phyloP scores from a whole-genome alignment of 75 land plant genomes.

The Cunninghamia lanceolata region DNA sequence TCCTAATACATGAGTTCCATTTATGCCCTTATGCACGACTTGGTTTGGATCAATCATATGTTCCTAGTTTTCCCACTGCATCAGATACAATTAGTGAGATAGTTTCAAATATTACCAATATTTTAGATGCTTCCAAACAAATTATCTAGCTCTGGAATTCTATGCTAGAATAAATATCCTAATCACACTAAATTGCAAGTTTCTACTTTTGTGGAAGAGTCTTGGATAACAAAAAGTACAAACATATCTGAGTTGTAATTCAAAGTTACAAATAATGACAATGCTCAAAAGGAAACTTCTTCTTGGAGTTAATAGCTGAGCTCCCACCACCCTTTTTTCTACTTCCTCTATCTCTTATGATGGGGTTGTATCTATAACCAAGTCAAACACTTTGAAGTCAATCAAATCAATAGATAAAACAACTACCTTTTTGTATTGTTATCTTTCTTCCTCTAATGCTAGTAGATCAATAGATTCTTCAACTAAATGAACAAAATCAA shows the following conservation, averaged over 20 bases:
- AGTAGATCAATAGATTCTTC: too few relatives aligned
- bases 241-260: neutral
- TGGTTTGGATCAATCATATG: conserved; percentile 68
- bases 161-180: neutral
- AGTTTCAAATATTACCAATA: conserved; percentile 62
- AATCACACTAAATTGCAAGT: neutral
- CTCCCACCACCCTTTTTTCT: too few relatives aligned
- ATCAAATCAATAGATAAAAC: too few relatives aligned
- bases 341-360: too few relatives aligned
- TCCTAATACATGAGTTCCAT: too few relatives aligned
- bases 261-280: neutral
- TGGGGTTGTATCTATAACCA: too few relatives aligned
- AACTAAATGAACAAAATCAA: too few relatives aligned
- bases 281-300: neutral
- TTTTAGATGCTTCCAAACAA: conserved; percentile 55
- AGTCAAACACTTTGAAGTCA: too few relatives aligned
- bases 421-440: too few relatives aligned
- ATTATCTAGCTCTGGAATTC: conserved; percentile 49
- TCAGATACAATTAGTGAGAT: conserved; percentile 46
- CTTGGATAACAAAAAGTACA: conserved; percentile 34
- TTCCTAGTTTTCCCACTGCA: conserved; percentile 39
- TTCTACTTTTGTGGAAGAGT: conserved; percentile 37
- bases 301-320: neutral
- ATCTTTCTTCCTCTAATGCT: too few relatives aligned
- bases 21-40: conserved; percentile 75